phyloP scores from a whole-genome alignment of 768 basidiomycete genomes.

The Auriscalpium orientale region DNA sequence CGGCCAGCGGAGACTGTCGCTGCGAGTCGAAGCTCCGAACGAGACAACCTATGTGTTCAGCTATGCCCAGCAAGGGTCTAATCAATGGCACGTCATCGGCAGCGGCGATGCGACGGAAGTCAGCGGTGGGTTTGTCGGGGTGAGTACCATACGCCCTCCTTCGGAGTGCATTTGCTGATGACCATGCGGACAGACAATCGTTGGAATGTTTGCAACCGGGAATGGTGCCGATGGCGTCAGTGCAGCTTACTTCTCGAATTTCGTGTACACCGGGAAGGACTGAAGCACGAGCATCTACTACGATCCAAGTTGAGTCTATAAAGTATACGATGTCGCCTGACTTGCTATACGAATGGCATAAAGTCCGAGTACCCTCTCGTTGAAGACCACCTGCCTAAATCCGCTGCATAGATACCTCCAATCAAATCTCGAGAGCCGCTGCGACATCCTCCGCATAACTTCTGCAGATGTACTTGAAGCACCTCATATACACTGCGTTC shows the following conservation, averaged over 20 bases:
- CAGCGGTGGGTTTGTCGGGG: slow-evolving; percentile 6
- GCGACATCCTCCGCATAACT: no score
- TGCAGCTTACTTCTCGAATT: slow-evolving; percentile 8
- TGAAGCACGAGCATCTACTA: no score
- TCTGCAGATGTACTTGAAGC: no score
- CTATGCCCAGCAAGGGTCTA: background rate
- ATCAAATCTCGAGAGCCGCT: no score
- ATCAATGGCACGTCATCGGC: slow-evolving; percentile 1
- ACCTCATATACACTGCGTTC: no score
- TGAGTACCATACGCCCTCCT: background rate
- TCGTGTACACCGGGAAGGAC: background rate
- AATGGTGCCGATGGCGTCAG: slow-evolving; percentile 3
- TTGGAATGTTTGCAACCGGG: slow-evolving; percentile 16
- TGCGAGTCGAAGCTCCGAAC: slow-evolving; percentile 13
- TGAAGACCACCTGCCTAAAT: no score
- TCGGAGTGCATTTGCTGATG: background rate
- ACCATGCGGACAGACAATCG: slow-evolving; percentile 2
- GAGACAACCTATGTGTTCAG: slow-evolving; percentile 9
- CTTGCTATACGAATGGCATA: no score
- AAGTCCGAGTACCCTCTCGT: no score
- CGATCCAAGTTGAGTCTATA: no score
- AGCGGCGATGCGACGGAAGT: slow-evolving; percentile 14
- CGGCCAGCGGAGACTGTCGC: background rate
- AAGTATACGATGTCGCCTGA: no score
- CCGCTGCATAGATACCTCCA: no score